Evolutionary conservation across 2,329 filamentous ascomycete genomes (phyloP), one percentile per base, ranked within the genome.

Genomic region (Chaetomiaceae sp.): DNA sequence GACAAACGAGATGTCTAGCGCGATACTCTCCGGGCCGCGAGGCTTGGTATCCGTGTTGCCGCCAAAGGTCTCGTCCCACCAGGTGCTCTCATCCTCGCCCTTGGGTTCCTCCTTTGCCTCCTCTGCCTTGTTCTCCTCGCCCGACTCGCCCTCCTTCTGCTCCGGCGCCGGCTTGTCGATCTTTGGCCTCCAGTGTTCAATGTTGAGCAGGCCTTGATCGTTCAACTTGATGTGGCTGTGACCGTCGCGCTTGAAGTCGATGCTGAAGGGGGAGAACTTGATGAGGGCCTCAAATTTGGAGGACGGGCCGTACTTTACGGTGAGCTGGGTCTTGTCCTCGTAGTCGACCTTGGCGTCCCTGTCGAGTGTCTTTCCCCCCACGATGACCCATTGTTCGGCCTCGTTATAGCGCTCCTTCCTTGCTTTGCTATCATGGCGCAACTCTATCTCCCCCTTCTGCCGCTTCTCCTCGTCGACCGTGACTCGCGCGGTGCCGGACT

Each of bases 21-120:
- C 91, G 40, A 99, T 79, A 67, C 91, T 94, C 71, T 99, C 94
- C 0, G 94, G 94, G 1, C 94, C 94, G 65, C 85, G 84, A n/a
- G 94, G 92, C 72, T 99, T 99, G 5, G 86, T 83, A 70, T 99
- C 94, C 0, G 91, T 97, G 69, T 94, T 95, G 57, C 92, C 91
- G 59, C 92, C 92, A 69, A 99, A 99, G 0, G 81, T 83, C 74
- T 99, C 94, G 6, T 99, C 94, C 94, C 94, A 99, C 90, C 91
- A 96, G 3, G 91, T 96, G 71, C 85, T 88, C 67, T 96, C 88
- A 60, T 94, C 88, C 59, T 87, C 82, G 14, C 76, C 78, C 75
- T 69, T 4, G 67, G 59, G 66, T 39, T 71, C 66, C 46, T 64
- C 61, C 34, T 71, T 69, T 58, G 27, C 17, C 20, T 76, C 75